Evolutionary conservation across 2,329 filamentous ascomycete species (phyloP).

Genomic region (Fusarium scirpi): DNA sequence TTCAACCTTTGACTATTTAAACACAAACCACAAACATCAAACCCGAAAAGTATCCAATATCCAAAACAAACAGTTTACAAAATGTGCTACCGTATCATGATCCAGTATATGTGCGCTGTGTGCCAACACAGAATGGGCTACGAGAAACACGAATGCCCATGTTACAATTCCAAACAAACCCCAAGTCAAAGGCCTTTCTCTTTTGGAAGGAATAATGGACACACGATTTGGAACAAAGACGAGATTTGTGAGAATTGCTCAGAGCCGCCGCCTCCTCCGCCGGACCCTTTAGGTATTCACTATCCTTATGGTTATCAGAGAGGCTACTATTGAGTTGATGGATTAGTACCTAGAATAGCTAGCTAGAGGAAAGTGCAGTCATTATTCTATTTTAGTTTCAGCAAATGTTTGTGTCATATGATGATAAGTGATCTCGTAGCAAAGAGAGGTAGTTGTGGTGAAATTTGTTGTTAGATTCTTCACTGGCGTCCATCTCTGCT

Average conservation of each 20-base stretch:
- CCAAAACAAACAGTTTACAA: not conserved
- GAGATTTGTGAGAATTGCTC: not conserved
- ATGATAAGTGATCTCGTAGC: no score
- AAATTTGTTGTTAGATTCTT: not conserved
- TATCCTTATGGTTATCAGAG: not conserved
- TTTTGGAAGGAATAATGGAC: not conserved
- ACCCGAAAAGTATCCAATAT: fast-evolving
- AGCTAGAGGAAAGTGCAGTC: no score
- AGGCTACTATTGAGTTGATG: not conserved
- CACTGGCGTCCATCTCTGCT: not conserved
- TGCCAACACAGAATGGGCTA: not conserved
- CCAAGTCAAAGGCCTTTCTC: not conserved
- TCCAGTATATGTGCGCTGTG: constrained; percentile 11
- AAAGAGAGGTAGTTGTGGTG: no score
- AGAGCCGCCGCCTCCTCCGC: not conserved
- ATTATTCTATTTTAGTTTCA: no score
- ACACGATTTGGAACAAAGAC: not conserved
- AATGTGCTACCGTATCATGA: constrained; percentile 11
- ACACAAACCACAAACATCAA: no score
- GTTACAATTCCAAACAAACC: not conserved
- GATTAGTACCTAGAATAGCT: not conserved
- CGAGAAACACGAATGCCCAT: not conserved
- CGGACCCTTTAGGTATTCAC: not conserved
- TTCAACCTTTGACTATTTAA: no score
- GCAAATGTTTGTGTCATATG: no score